Conservation (phyloP, 306 rosid species). For the Trichosanthes cucumerina region DNA sequence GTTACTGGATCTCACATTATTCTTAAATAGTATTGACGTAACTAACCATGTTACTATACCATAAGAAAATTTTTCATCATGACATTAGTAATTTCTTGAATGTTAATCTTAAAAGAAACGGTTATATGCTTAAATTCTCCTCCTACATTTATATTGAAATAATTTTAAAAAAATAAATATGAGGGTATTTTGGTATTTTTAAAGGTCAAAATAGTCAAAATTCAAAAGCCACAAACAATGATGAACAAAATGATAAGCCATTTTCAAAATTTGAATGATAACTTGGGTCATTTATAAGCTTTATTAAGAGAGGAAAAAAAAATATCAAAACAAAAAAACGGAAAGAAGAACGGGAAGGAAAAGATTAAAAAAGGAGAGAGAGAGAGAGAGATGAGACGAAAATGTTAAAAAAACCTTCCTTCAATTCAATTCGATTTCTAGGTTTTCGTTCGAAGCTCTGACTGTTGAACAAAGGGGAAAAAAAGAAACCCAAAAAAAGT, state of each 20-base stretch:
- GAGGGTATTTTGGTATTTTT: not conserved
- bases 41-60: too few species aligned
- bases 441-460: not conserved
- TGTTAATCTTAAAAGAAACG: too few species aligned
- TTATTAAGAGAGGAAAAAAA: not conserved
- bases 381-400: not conserved
- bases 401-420: not conserved
- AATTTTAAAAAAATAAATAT: too few species aligned
- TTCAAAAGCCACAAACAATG: not conserved
- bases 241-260: not conserved
- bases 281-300: not conserved
- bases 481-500: not conserved
- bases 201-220: not conserved
- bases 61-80: too few species aligned
- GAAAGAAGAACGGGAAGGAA: not conserved
- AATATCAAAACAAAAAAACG: not conserved
- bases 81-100: too few species aligned
- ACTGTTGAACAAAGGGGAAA: not conserved
- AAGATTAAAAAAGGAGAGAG: slow-evolving; percentile 5
- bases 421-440: not conserved
- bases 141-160: too few species aligned
- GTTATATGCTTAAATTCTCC: too few species aligned
- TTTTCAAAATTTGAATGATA: not conserved
- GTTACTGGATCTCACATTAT: too few species aligned
- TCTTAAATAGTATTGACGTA: too few species aligned